Base-by-base conservation (phyloP, 2,329 filamentous ascomycete species). In the Hymenoscyphus repandus region DNA sequence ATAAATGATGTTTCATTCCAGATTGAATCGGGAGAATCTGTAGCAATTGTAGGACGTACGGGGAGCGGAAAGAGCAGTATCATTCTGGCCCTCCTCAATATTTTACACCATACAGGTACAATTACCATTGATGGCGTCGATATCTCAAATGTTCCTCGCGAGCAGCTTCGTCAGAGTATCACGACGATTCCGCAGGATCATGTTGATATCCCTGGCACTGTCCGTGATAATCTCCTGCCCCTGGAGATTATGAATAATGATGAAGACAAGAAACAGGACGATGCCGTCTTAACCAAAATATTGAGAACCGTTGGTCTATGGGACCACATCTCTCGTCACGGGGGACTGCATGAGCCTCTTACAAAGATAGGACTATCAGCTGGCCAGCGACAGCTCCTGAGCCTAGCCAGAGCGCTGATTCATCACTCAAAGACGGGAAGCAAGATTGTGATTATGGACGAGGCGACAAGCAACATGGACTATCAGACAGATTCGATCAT, bases 321-420 rank as follows among this genome's bases (percentile, higher is more conserved):
- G 68, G 61, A 68, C 3, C 63, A 69, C 2, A 59, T 78, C 17
- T 58, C 67, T 2, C 55, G 63, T 0, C 62, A 64, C 1, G 70
- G 71, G 1, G 69, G 70, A 0, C 62, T 77, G 2, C 64, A 68
- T 18, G 48, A 32, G 0, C 6, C 20, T 12, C 31, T 47, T 12
- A 22, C n/a, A 2, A 51, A 47, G 70, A 76, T 6, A 53, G 93
- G 90, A 0, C 91, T 96, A 68, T 75, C 72, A 0, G 69, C 73
- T 40, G 75, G 76, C 1, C 70, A 79, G 55, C 64, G 65, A 42
- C 75, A 78, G 53, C 62, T 79, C 0, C 73, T 79, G 44, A 71
- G 69, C 34, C 62, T 79, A 1, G 74, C 75, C 0, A 62, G 77
- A 41, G 70, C 74, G 0, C 58, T 77, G 12, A 55, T 77, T 36